Percentiles rank a stretch among this genome's conserved stretches.
Conservation (phyloP, 2,329 filamentous ascomycete genomes). For the Monilinia aucupariae region DNA sequence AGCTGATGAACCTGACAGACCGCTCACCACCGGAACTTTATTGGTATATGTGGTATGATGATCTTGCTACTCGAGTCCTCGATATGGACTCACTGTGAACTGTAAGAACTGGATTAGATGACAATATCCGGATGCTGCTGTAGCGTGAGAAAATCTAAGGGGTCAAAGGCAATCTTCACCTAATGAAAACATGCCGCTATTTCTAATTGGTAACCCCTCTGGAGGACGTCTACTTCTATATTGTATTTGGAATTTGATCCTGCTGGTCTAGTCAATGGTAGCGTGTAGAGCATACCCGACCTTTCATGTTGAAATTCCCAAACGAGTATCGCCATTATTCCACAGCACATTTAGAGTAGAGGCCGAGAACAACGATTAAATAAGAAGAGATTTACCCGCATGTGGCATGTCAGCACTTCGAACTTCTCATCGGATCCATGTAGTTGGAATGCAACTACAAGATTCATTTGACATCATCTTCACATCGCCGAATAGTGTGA, state of each 20-base stretch:
- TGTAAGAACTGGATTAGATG: background rate
- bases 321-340: background rate
- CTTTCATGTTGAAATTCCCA: too few relatives aligned
- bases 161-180: background rate
- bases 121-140: background rate
- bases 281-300: background rate
- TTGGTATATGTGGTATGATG: constrained; percentile 4
- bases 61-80: background rate
- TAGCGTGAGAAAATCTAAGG: background rate
- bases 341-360: background rate
- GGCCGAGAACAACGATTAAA: background rate
- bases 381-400: background rate
- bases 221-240: background rate
- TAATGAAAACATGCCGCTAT: background rate
- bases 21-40: constrained; percentile 4
- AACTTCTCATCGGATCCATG: too few relatives aligned
- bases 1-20: background rate
- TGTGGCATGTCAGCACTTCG: background rate
- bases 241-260: background rate
- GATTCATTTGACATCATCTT: background rate
- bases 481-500: background rate
- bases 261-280: background rate
- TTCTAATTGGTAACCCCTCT: background rate
- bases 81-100: background rate
- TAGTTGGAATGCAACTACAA: background rate